phyloP scores from a whole-genome alignment of 1,139 yeast genomes.

The Kurtzmaniella quercitrusa region DNA sequence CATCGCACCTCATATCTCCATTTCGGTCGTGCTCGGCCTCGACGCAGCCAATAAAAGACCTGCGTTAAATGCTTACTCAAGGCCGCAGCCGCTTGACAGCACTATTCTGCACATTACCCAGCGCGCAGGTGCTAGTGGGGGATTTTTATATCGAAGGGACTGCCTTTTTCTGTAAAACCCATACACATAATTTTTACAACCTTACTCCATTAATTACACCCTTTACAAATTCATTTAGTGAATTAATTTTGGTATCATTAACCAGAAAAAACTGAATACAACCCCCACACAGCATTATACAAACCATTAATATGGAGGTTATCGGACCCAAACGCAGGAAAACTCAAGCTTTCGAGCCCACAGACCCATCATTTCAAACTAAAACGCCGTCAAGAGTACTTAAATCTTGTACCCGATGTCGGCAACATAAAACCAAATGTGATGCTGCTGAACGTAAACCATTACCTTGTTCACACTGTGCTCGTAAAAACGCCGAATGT shows the following conservation, averaged over 20 bases:
- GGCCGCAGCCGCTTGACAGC: not conserved
- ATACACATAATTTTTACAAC: no score
- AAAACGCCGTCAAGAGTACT: constrained; percentile 18
- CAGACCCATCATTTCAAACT: not conserved
- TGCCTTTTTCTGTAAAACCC: no score
- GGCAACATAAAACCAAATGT: constrained; percentile 64
- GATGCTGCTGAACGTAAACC: constrained; percentile 53
- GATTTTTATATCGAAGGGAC: not conserved
- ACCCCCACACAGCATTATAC: no score
- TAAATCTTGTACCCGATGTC: constrained; percentile 59
- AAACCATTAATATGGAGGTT: constrained; percentile 2
- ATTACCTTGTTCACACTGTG: constrained; percentile 54
- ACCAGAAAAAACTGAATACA: no score
- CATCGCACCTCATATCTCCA: not conserved
- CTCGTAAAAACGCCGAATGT: constrained; percentile 48
- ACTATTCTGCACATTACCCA: not conserved
- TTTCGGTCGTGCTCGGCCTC: not conserved
- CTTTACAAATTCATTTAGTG: no score
- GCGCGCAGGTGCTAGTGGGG: not conserved
- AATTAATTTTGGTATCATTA: no score
- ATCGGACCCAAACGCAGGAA: constrained; percentile 1
- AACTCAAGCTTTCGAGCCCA: not conserved
- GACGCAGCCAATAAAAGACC: not conserved
- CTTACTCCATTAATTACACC: no score
- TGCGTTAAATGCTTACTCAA: not conserved